These are phyloP conservation scores for Alternaria brassicicola DNA, from an alignment of 2,329 filamentous ascomycete genomes.

Conservation along the genomic window DNA sequence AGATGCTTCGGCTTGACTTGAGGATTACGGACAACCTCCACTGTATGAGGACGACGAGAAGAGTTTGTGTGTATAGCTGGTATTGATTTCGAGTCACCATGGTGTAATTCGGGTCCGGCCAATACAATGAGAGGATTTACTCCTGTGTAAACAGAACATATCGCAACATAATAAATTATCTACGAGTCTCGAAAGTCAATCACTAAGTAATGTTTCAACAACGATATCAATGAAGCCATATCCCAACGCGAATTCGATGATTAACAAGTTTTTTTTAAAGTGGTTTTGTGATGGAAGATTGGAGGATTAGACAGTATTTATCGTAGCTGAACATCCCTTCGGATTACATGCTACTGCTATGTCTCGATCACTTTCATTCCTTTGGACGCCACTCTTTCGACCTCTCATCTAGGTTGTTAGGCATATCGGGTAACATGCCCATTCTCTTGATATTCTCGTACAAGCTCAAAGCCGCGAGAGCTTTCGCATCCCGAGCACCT, in stretches of 20 bases:
- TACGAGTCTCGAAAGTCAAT: background rate
- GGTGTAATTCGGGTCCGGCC: background rate
- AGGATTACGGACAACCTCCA: background rate
- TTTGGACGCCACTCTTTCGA: constrained; percentile 1
- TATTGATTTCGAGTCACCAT: background rate
- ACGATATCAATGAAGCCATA: background rate
- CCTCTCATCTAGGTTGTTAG: constrained; percentile 20
- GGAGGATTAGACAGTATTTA: background rate
- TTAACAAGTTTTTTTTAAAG: background rate
- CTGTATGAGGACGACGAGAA: background rate
- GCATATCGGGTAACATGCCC: constrained; percentile 47
- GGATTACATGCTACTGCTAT: background rate
- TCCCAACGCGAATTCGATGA: background rate
- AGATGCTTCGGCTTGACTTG: background rate
- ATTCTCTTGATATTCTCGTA: constrained; percentile 60
- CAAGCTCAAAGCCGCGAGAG: constrained; percentile 60
- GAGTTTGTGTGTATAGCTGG: background rate
- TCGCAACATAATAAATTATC: background rate
- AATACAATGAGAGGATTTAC: background rate
- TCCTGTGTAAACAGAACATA: background rate
- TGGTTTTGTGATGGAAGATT: background rate
- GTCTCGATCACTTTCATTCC: background rate
- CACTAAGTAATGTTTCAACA: background rate
- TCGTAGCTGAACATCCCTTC: background rate
- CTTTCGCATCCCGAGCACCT: constrained; percentile 62